phyloP scores from a whole-genome alignment of 164 flowering plant genomes.

The Sedum album region DNA sequence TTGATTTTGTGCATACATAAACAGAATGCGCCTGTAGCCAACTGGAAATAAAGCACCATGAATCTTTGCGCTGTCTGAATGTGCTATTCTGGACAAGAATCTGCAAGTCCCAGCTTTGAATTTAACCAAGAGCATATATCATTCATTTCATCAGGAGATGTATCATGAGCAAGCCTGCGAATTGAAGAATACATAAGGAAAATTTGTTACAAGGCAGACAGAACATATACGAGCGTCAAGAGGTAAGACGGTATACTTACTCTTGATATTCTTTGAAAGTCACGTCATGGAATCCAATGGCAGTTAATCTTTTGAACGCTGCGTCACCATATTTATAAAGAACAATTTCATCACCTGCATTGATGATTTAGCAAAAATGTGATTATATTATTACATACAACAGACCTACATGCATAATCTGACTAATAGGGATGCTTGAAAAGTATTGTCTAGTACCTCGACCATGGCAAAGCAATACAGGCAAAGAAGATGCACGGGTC shows the following conservation, averaged over 20 bases:
- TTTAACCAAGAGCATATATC: slow-evolving; percentile 40
- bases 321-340: slow-evolving; percentile 31
- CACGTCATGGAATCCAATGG: slow-evolving; percentile 27
- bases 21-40: not conserved
- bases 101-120: slow-evolving; percentile 31
- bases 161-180: slow-evolving; percentile 45
- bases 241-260: slow-evolving; percentile 13
- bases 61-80: not conserved
- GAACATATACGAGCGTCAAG: not conserved
- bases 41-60: not conserved
- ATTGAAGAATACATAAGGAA: not conserved
- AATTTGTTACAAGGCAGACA: not conserved
- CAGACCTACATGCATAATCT: not conserved
- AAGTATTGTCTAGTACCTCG: slow-evolving; percentile 20
- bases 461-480: slow-evolving; percentile 39
- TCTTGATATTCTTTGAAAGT: slow-evolving; percentile 28
- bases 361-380: not conserved
- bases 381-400: not conserved
- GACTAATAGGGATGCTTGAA: no score
- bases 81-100: not conserved
- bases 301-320: slow-evolving; percentile 21
- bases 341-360: slow-evolving; percentile 40
- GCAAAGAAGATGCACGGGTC: slow-evolving; percentile 32
- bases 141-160: slow-evolving; percentile 46
- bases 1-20: not conserved